Percentiles rank a stretch among this genome's conserved stretches.
These are phyloP conservation scores for Quercus berberidifolia DNA, from an alignment of 306 rosid species.

Conservation along the genomic window DNA sequence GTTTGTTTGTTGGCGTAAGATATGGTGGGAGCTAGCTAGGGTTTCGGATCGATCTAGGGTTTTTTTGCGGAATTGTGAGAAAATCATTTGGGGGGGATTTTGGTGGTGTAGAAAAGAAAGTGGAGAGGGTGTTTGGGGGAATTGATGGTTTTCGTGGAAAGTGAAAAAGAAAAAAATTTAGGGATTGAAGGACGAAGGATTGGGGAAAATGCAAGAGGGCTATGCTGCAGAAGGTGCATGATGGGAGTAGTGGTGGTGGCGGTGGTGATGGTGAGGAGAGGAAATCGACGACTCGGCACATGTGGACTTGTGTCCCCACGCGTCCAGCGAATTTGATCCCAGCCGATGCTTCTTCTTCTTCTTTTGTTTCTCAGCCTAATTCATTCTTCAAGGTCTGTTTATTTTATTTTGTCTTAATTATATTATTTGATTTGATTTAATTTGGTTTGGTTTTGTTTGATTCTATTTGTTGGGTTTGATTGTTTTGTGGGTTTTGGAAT, in stretches of 20 bases:
- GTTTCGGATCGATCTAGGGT: not conserved
- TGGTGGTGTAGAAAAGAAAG: not conserved
- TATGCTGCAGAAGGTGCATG: slow-evolving; percentile 33
- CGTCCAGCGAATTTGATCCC: slow-evolving; percentile 54
- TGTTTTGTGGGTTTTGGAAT: not conserved
- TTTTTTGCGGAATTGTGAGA: too few species aligned
- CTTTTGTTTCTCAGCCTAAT: slow-evolving; percentile 37
- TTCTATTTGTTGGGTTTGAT: not conserved
- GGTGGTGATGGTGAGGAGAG: too few species aligned
- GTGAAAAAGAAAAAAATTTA: slow-evolving; percentile 23
- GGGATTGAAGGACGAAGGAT: slow-evolving; percentile 56
- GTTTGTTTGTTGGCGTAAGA: too few species aligned
- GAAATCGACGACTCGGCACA: slow-evolving; percentile 50
- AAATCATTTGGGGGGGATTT: too few species aligned
- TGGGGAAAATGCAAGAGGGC: slow-evolving; percentile 76
- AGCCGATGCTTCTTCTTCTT: slow-evolving; percentile 51
- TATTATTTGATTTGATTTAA: not conserved
- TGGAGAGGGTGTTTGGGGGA: slow-evolving; percentile 14
- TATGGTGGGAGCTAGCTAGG: not conserved
- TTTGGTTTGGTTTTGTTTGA: not conserved
- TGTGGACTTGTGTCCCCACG: slow-evolving; percentile 87
- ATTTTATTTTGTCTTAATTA: too few species aligned
- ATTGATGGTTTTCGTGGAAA: slow-evolving; percentile 87
- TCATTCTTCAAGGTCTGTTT: slow-evolving; percentile 57
- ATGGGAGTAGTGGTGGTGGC: too few species aligned